Evolutionary conservation across 2,329 filamentous ascomycete species (phyloP), one percentile per base, ranked within the genome.

Genomic region (Scedosporium aurantiacum): DNA sequence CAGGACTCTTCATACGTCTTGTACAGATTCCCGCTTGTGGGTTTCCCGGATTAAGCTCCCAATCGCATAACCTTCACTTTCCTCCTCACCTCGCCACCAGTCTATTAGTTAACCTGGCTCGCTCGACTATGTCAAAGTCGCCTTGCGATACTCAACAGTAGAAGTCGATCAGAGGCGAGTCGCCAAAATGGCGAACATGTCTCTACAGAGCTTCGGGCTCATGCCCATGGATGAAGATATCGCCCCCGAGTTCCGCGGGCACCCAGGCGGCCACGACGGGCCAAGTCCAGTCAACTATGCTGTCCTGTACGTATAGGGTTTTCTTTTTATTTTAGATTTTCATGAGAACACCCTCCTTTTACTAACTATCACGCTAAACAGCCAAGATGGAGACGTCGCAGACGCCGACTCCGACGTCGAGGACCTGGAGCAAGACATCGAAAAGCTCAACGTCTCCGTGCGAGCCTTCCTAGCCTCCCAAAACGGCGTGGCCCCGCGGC

Each of bases 331-430:
- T 18, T 14, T 1, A 18, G 10, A 3, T 21, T 18, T 12, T 21
- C 25, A 21, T 25, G 8, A 16, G 14, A 14, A 58, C 10, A n/a
- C 57, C 37, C 10, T 8, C 41, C 18, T 40, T 8, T 28, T 43
- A 45, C 40, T 50, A 41, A 58, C 37, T 16, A 58, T 43, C 37
- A 43, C 37, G 16, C 18, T 4, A 47, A 45, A n/a, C 27, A 60
- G 58, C 16, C 45, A 60, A 41, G 62, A 67, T 28, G 70, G 68
- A 25, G 66, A 70, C 40, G 67, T 68, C 4, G 77, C 75, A 10
- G 76, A 78, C 61, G 74, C 72, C 21, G 76, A 78, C 61, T 78
- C 76, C 16, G 76, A 78, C 60, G 67, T 75, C n/a, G 73, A 77
- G 63, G 74, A 77, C 65, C 69, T 78, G 7, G 70, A 75, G 60